Conservation (phyloP, 805 yeast genomes). For the Wickerhamiella brachini region DNA sequence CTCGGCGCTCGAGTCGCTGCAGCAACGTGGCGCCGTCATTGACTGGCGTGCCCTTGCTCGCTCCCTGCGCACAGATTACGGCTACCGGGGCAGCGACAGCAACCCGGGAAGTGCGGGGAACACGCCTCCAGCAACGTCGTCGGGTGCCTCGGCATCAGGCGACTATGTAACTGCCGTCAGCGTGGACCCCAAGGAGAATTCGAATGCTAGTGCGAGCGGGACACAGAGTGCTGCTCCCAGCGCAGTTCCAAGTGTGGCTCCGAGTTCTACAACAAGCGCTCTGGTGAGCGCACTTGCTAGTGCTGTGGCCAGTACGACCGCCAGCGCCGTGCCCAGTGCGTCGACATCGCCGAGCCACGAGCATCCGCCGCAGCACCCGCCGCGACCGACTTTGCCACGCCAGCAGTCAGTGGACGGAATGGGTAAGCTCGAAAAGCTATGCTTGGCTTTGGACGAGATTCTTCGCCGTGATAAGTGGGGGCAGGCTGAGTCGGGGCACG, state of each 20-base stretch:
- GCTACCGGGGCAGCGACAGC: conserved; percentile 21
- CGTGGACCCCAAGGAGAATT: too few relatives aligned
- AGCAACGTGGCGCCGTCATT: conserved; percentile 7
- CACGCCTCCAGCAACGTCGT: conserved; percentile 7
- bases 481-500: background rate
- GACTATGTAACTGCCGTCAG: background rate
- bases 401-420: conserved; percentile 1
- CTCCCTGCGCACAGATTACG: conserved; percentile 20
- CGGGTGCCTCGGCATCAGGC: background rate
- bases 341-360: background rate
- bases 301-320: background rate
- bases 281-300: background rate
- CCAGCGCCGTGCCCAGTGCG: background rate
- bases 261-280: background rate
- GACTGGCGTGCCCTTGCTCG: conserved; percentile 9
- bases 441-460: conserved; percentile 23
- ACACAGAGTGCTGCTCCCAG: background rate
- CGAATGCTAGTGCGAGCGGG: too few relatives aligned
- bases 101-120: conserved; percentile 2
- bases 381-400: background rate
- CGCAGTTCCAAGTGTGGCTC: background rate
- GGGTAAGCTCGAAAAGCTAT: conserved; percentile 19
- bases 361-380: background rate
- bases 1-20: conserved; percentile 25
- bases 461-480: conserved; percentile 6